Conservation (phyloP, 1,284 basidiomycete species). For the Pseudozyma thailandica region DNA sequence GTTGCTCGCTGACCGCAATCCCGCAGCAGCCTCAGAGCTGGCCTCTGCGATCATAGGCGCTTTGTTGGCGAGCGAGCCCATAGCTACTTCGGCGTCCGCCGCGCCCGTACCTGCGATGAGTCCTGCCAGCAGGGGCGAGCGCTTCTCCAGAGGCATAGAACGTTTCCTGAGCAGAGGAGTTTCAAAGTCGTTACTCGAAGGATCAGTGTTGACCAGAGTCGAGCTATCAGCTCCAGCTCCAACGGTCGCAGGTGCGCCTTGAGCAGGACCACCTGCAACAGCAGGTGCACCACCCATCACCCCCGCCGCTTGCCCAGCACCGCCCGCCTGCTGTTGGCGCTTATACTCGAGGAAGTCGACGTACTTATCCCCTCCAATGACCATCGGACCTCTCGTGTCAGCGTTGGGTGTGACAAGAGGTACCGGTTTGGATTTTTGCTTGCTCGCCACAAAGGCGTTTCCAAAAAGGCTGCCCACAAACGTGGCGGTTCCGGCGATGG, state of each 20-base stretch:
- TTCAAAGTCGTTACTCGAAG: neutral
- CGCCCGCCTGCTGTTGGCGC: neutral
- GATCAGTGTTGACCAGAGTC: neutral
- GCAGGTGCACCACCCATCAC: neutral
- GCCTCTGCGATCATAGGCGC: neutral
- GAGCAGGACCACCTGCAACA: neutral
- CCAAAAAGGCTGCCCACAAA: constrained; percentile 24
- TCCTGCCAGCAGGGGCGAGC: neutral
- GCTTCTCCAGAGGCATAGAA: constrained; percentile 2
- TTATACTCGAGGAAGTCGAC: constrained; percentile 17
- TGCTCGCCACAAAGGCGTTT: constrained; percentile 6
- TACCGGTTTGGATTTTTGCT: constrained; percentile 36
- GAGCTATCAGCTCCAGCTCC: neutral
- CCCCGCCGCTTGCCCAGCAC: neutral
- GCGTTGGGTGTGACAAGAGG: constrained; percentile 31
- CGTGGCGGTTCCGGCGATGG: constrained; percentile 30
- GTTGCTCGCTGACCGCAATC: neutral
- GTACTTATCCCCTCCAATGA: constrained; percentile 36
- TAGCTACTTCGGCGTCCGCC: neutral
- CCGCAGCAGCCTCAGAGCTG: constrained; percentile 1
- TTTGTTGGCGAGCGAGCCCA: constrained; percentile 1
- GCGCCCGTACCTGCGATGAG: neutral
- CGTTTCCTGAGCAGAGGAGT: constrained; percentile 26
- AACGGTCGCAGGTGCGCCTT: neutral
- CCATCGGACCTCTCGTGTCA: constrained; percentile 20